A percentile compares a stretch with the other conserved stretches of the same genome.
Conservation (phyloP, 176 grass and related monocot species). For the Pontederia crassipes region DNA sequence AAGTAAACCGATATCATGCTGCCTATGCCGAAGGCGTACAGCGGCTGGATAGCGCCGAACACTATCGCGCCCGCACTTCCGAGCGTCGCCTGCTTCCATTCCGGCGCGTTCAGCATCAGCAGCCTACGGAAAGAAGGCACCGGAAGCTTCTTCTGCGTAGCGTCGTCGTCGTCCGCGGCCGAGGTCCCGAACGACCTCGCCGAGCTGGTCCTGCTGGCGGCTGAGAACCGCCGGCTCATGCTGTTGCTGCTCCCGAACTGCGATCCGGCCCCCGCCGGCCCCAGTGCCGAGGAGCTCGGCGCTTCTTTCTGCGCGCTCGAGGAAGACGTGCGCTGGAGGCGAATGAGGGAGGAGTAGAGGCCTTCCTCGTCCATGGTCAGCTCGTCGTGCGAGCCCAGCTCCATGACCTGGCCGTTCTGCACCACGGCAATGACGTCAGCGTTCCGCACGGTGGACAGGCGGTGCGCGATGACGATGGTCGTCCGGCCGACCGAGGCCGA, state of each 20-base stretch:
- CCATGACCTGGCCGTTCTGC: slow-evolving; percentile 68
- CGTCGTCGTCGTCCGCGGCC: slow-evolving; percentile 27
- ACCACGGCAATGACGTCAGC: slow-evolving; percentile 85
- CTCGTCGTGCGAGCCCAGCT: slow-evolving; percentile 78
- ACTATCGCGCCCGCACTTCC: slow-evolving; percentile 64
- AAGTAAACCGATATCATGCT: slow-evolving; percentile 93
- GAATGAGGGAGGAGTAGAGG: slow-evolving; percentile 72
- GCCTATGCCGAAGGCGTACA: slow-evolving; percentile 73
- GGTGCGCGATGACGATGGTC: slow-evolving; percentile 85
- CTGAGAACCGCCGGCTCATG: slow-evolving; percentile 76
- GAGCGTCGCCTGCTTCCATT: slow-evolving; percentile 72
- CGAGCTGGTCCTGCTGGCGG: slow-evolving; percentile 68
- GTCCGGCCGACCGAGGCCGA: slow-evolving; percentile 64
- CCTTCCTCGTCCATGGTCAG: slow-evolving; percentile 58
- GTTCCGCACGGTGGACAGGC: slow-evolving; percentile 77
- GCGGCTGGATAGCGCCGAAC: slow-evolving; percentile 80
- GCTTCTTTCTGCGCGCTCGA: slow-evolving; percentile 27
- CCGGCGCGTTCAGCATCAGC: slow-evolving; percentile 78
- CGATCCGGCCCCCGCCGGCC: no score
- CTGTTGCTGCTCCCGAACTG: slow-evolving; percentile 51
- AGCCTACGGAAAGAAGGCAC: slow-evolving; percentile 77
- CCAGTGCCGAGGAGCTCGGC: slow-evolving; percentile 22
- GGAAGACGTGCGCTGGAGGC: slow-evolving; percentile 57
- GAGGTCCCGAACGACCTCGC: slow-evolving; percentile 38
- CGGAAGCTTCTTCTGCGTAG: slow-evolving; percentile 23